Percentiles rank a stretch among this genome's conserved stretches.
Evolutionary conservation across 129 eudicot species (phyloP).

Genomic region (Oenanthe sinensis): DNA sequence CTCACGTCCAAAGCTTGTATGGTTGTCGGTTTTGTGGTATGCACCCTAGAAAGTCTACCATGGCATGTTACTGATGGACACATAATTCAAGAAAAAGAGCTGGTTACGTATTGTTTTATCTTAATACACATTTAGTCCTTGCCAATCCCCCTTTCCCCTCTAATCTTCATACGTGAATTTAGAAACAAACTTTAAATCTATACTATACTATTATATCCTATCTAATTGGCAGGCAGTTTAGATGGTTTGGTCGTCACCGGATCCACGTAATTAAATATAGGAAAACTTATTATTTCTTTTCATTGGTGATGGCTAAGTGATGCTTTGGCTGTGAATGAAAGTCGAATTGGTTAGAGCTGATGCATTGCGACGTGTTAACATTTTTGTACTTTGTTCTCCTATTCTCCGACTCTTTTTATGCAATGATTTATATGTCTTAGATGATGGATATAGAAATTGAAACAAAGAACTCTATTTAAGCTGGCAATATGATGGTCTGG

Average conservation of each 20-base stretch:
- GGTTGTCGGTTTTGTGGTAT: not conserved
- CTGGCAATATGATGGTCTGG: not conserved
- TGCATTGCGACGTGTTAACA: not conserved
- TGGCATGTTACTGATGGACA: not conserved
- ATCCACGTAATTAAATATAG: not conserved
- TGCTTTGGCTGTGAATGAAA: not conserved
- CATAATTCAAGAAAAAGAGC: not conserved
- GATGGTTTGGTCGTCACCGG: too few relatives aligned
- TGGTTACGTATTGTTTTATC: too few relatives aligned
- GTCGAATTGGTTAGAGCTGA: not conserved
- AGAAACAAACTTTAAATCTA: not conserved
- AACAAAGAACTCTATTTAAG: not conserved
- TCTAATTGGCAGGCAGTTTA: too few relatives aligned
- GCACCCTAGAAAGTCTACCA: not conserved
- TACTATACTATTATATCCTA: not conserved
- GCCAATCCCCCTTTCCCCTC: not conserved
- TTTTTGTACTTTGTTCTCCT: not conserved
- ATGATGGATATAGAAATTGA: not conserved
- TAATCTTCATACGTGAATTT: not conserved
- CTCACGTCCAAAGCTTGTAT: not conserved
- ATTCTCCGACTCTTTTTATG: not conserved
- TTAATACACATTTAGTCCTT: not conserved
- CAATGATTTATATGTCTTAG: not conserved
- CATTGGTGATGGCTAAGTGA: not conserved
- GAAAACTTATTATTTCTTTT: not conserved